These are phyloP conservation scores for Suillus paluster DNA, from an alignment of 768 basidiomycete species.

Conservation along the genomic window DNA sequence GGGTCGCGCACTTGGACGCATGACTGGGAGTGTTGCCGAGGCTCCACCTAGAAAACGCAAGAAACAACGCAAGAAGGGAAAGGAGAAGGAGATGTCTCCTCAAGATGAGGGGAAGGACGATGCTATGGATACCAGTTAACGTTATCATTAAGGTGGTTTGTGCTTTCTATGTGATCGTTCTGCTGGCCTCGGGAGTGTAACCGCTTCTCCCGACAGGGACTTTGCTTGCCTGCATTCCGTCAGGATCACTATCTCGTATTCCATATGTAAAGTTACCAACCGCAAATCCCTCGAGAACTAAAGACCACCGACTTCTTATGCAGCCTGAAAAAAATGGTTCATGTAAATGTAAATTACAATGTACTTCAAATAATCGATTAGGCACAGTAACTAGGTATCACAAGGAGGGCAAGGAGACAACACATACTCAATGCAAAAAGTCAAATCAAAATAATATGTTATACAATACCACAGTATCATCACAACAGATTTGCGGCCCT, in stretches of 20 bases:
- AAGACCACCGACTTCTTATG: neutral
- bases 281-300: no score
- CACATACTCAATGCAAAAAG: neutral
- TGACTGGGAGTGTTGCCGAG: constrained; percentile 1
- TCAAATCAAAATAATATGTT: constrained; percentile 14
- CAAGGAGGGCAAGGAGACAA: neutral
- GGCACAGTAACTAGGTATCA: neutral
- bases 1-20: neutral
- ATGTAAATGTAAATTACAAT: constrained; percentile 25
- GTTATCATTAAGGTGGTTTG: neutral
- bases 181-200: neutral
- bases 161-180: constrained; percentile 38
- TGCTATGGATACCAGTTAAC: constrained; percentile 1
- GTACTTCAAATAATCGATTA: constrained; percentile 23
- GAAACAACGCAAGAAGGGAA: constrained; percentile 26
- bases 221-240: no score
- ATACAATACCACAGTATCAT: constrained; percentile 1
- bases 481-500: constrained; percentile 59
- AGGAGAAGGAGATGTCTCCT: constrained; percentile 44
- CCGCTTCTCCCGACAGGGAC: no score
- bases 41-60: neutral
- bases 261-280: no score
- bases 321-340: constrained; percentile 3
- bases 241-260: no score
- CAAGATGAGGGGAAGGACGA: neutral